A percentile compares a stretch with the other conserved stretches of the same genome.
Conservation (phyloP, 768 basidiomycete genomes). For the Mycena rosella region DNA sequence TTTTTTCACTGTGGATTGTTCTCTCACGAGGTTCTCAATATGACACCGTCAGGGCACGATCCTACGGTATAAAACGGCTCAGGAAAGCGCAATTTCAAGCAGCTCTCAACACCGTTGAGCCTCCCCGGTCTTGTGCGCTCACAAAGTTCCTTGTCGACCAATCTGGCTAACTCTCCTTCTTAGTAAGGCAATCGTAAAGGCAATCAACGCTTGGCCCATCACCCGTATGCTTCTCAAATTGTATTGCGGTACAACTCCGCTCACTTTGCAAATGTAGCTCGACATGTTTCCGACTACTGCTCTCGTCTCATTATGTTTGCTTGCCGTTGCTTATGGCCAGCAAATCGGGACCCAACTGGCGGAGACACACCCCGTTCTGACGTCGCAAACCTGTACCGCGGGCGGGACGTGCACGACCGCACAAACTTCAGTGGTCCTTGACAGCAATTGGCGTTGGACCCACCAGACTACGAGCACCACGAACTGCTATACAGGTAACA, state of each 20-base stretch:
- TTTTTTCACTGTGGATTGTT: no score
- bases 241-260: not conserved
- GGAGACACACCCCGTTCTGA: conserved; percentile 63
- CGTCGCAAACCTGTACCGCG: conserved; percentile 59
- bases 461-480: conserved; percentile 50
- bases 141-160: not conserved
- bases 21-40: no score
- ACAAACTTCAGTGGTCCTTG: conserved; percentile 57
- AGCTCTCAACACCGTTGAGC: not conserved
- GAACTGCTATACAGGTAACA: conserved; percentile 63
- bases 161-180: not conserved
- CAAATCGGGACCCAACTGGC: conserved; percentile 61
- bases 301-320: conserved; percentile 54
- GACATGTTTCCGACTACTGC: conserved; percentile 54
- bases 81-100: not conserved
- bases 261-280: conserved; percentile 12
- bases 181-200: no score
- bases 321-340: conserved; percentile 61
- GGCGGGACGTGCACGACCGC: conserved; percentile 55
- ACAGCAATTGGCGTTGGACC: conserved; percentile 67
- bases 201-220: not conserved
- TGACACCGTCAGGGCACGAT: not conserved
- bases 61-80: conserved; percentile 4
- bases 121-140: not conserved
- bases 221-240: not conserved